Base-by-base conservation (phyloP, 345 rosid genomes). In the Conringia planisiliqua region DNA sequence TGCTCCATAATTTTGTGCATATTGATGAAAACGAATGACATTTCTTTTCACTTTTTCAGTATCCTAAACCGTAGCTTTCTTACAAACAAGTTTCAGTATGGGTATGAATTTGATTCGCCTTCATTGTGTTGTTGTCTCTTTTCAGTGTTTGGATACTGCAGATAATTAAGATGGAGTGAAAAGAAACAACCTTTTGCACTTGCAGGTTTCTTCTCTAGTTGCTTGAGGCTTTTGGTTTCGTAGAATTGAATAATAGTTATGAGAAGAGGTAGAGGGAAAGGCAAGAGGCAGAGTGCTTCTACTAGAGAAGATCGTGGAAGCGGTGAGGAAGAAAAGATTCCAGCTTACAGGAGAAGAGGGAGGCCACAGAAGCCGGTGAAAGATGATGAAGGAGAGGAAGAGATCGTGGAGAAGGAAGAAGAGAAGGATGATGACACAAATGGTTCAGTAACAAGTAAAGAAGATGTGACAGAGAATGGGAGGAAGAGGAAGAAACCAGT, bases 191-290 rank as follows among this genome's bases (percentile, higher is more conserved):
- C 22, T 40, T 74, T 44, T 51, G n/a, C 2, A 17, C 4, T 52
- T 58, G 54, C 46, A 72, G 54, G 66, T 33, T 46, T 9, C 35
- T 64, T 42, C 58, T 66, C 13, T 50, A 59, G 58, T 57, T 69
- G 66, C 47, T 58, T 70, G 60, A 74, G 38, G 68, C 27, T 29
- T 50, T 66, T 43, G 20, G 44, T 39, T 48, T 22, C 24, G 47
- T 64, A 29, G 36, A 14, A 32, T 8, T 68, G 59, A 30, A 57
- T 11, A 6, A 16, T 68, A 74, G 61, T 26, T 57, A 79, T 79
- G 82, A 74, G 82, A 56, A 70, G 89, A 85, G 89, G 85, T 17
- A 86, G 86, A 82, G 94, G 94, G 18, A 91, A 86, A 72, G 87
- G 88, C 18, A 91, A 86, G 88, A 89, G 81, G 80, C 87, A 79